phyloP scores from a whole-genome alignment of 1,284 basidiomycete genomes.

The Pseudozyma pruni region DNA sequence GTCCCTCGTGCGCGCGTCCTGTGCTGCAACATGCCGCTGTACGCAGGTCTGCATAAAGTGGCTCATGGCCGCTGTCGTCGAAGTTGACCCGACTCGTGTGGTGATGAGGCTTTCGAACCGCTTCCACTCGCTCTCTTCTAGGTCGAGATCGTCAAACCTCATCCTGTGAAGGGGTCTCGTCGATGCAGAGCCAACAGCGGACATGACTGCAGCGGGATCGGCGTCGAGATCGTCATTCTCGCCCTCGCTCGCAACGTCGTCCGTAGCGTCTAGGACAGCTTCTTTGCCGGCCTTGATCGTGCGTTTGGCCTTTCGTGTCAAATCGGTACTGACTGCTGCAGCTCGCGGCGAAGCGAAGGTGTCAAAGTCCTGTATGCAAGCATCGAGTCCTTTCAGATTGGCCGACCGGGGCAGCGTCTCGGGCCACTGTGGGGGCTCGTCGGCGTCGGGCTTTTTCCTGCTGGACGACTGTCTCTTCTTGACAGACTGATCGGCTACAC shows the following conservation, averaged over 20 bases:
- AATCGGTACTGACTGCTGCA: slow-evolving; percentile 10
- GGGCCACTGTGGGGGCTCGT: slow-evolving; percentile 19
- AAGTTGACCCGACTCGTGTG: background rate
- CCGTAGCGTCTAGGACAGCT: background rate
- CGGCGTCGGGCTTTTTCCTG: slow-evolving; percentile 12
- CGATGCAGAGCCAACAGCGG: background rate
- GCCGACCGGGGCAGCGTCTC: slow-evolving; percentile 28
- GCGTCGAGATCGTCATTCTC: background rate
- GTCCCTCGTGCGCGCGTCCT: slow-evolving; percentile 23
- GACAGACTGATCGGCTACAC: slow-evolving; percentile 24
- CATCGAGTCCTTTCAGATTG: slow-evolving; percentile 40
- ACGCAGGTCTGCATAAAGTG: slow-evolving; percentile 36
- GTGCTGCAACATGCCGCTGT: slow-evolving; percentile 22
- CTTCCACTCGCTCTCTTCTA: slow-evolving; percentile 37
- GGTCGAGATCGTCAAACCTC: slow-evolving; percentile 32
- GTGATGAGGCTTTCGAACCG: slow-evolving; percentile 15
- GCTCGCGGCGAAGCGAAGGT: slow-evolving; percentile 16
- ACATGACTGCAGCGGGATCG: background rate
- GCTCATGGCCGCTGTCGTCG: slow-evolving; percentile 6
- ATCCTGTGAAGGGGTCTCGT: slow-evolving; percentile 12
- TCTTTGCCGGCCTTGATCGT: slow-evolving; percentile 17
- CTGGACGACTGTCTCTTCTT: slow-evolving; percentile 21
- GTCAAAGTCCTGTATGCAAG: slow-evolving; percentile 37
- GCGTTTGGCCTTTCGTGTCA: slow-evolving; percentile 36
- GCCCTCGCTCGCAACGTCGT: slow-evolving; percentile 12